Percentiles rank a stretch among this genome's conserved stretches.
Conservation (phyloP, 2,329 filamentous ascomycete genomes). For the Stagonosporopsis vannaccii region DNA sequence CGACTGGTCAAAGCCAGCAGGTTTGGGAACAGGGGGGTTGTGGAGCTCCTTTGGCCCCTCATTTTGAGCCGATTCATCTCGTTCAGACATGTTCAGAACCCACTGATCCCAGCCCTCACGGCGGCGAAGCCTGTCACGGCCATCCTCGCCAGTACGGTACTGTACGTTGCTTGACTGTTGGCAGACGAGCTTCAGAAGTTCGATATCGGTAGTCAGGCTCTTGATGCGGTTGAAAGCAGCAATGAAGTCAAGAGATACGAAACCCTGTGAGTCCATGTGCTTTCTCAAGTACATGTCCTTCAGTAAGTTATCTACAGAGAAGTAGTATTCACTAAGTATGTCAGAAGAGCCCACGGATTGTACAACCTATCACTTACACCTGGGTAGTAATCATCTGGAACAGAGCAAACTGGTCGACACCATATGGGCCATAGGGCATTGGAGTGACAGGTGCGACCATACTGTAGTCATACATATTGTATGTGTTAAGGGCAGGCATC, state of each 20-base stretch:
- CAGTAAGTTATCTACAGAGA: slow-evolving; percentile 93
- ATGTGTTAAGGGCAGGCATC: slow-evolving; percentile 57
- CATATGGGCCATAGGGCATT: slow-evolving; percentile 64
- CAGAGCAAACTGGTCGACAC: slow-evolving; percentile 64
- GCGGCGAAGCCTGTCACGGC: slow-evolving; percentile 78
- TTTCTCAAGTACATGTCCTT: slow-evolving; percentile 89
- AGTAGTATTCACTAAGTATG: slow-evolving; percentile 84
- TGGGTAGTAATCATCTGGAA: slow-evolving; percentile 67
- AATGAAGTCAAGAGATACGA: slow-evolving; percentile 81
- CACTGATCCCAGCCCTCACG: slow-evolving; percentile 81
- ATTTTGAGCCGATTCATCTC: slow-evolving; percentile 76
- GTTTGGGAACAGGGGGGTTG: slow-evolving; percentile 50
- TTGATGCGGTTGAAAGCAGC: slow-evolving; percentile 87
- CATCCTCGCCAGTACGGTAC: slow-evolving; percentile 76
- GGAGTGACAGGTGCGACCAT: slow-evolving; percentile 65
- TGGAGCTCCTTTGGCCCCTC: slow-evolving; percentile 66
- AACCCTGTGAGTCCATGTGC: slow-evolving; percentile 95
- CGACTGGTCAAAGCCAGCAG: slow-evolving; percentile 44
- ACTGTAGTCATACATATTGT: slow-evolving; percentile 65
- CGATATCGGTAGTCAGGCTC: slow-evolving; percentile 73
- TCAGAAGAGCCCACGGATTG: slow-evolving; percentile 34
- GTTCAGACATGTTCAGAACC: slow-evolving; percentile 74
- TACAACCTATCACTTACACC: slow-evolving; percentile 52
- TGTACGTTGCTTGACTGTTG: slow-evolving; percentile 77
- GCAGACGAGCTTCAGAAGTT: slow-evolving; percentile 77